Percentiles rank a stretch among this genome's conserved stretches.
These are phyloP conservation scores for Quercus dentata DNA, from an alignment of 306 rosid genomes.

Conservation along the genomic window DNA sequence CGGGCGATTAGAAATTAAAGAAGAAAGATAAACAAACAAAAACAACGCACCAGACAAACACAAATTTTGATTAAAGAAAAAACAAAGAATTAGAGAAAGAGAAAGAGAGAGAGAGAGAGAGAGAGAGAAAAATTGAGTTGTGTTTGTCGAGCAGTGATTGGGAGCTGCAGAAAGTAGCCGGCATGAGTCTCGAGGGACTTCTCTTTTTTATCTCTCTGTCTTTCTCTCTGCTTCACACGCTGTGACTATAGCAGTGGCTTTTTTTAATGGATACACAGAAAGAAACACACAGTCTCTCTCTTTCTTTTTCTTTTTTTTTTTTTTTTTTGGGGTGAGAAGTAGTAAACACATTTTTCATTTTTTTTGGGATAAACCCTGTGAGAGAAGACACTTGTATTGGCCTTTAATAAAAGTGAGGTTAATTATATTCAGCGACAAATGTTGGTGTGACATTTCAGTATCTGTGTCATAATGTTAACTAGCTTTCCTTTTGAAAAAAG, in stretches of 20 bases:
- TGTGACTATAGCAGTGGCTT: not conserved
- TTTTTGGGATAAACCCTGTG: too few species aligned
- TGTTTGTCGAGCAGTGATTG: conserved; percentile 32
- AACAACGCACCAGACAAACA: conserved; percentile 37
- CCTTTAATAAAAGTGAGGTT: conserved; percentile 47
- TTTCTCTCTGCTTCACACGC: not conserved
- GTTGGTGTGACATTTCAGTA: conserved; percentile 48
- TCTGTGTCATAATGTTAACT: conserved; percentile 33
- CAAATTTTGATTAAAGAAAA: conserved; percentile 36
- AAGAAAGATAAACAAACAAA: conserved; percentile 21
- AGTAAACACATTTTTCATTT: too few species aligned
- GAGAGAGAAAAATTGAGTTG: conserved; percentile 9
- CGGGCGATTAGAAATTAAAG: conserved; percentile 61
- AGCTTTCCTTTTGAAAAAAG: conserved; percentile 18
- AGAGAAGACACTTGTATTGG: conserved; percentile 14
- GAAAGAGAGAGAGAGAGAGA: not conserved
- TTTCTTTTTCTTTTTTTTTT: not conserved
- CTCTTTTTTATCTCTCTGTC: not conserved
- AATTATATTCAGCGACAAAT: conserved; percentile 40
- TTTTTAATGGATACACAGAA: not conserved
- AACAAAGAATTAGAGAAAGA: not conserved
- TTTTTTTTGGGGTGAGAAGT: not conserved
- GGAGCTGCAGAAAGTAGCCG: conserved; percentile 29
- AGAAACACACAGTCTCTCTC: not conserved
- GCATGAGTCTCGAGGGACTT: conserved; percentile 29